Conservation (phyloP, 176 grass and related monocot genomes). For the Phoenix dactylifera region DNA sequence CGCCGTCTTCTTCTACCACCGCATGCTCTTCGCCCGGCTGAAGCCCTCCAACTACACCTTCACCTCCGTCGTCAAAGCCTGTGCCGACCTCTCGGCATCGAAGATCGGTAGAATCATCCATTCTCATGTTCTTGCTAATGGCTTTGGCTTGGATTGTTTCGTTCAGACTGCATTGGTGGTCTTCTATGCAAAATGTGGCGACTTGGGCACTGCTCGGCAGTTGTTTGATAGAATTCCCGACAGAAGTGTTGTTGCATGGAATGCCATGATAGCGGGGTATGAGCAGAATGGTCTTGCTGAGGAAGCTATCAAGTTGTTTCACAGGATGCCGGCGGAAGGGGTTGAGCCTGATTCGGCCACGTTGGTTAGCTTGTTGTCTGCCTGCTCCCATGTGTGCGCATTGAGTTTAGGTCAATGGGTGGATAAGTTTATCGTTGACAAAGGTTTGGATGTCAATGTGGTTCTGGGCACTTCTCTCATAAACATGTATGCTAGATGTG, state of each 20-base stretch:
- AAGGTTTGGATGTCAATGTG: slow-evolving; percentile 35
- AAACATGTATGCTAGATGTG: slow-evolving; percentile 74
- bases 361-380: slow-evolving; percentile 52
- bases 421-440: slow-evolving; percentile 32
- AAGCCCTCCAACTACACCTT: slow-evolving; percentile 41
- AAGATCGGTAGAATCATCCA: slow-evolving; percentile 30
- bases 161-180: slow-evolving; percentile 23
- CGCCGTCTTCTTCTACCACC: slow-evolving; percentile 36
- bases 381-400: slow-evolving; percentile 54
- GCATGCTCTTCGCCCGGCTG: slow-evolving; percentile 30
- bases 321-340: slow-evolving; percentile 40
- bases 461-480: slow-evolving; percentile 66
- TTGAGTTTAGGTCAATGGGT: slow-evolving; percentile 58
- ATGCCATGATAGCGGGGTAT: slow-evolving; percentile 73
- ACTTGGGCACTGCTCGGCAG: slow-evolving; percentile 33
- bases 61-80: slow-evolving; percentile 43
- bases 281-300: slow-evolving; percentile 52
- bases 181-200: slow-evolving; percentile 35
- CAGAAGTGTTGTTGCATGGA: slow-evolving; percentile 60
- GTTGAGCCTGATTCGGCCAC: slow-evolving; percentile 48
- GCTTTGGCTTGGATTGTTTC: slow-evolving; percentile 39
- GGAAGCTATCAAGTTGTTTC: slow-evolving; percentile 40
- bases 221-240: slow-evolving; percentile 60
- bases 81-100: slow-evolving; percentile 40
- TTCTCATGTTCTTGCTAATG: slow-evolving; percentile 21